Evolutionary conservation across 1,284 basidiomycete genomes (phyloP).

Genomic region (Chalciporus sp.): DNA sequence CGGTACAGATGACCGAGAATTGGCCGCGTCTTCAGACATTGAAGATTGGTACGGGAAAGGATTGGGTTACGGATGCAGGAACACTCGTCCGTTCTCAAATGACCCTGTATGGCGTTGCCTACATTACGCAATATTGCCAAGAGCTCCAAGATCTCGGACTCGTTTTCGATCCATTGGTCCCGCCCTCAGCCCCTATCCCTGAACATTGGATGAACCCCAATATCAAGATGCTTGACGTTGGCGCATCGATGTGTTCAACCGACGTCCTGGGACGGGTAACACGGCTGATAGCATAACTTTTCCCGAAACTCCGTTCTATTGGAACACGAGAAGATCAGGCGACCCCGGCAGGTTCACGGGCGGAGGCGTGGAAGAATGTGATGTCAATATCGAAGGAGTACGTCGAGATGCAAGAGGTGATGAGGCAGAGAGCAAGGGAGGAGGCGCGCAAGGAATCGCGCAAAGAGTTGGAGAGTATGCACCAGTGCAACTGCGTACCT

Average conservation of each 20-base stretch:
- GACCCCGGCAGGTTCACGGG: too few species aligned
- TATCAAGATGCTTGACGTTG: neutral
- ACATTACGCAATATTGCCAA: neutral
- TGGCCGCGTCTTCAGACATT: conserved; percentile 4
- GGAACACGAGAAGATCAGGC: too few species aligned
- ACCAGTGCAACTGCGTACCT: too few species aligned
- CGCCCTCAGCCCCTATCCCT: neutral
- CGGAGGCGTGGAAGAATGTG: too few species aligned
- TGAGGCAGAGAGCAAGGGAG: too few species aligned
- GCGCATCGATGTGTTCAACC: neutral
- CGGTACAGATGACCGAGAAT: neutral
- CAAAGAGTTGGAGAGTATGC: too few species aligned
- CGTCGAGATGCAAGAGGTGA: too few species aligned
- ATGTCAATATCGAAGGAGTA: too few species aligned
- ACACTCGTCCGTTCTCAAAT: neutral
- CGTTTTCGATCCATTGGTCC: neutral
- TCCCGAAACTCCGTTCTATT: neutral
- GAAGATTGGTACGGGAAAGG: conserved; percentile 1
- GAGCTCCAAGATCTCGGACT: neutral
- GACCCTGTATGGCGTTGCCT: neutral
- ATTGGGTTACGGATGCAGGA: neutral
- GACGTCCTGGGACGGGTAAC: neutral
- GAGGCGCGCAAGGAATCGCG: too few species aligned
- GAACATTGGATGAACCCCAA: neutral
- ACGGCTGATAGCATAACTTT: neutral